Percentiles rank a stretch among this genome's conserved stretches.
Conservation (phyloP, 495 filamentous ascomycete genomes). For the Letharia columbiana region DNA sequence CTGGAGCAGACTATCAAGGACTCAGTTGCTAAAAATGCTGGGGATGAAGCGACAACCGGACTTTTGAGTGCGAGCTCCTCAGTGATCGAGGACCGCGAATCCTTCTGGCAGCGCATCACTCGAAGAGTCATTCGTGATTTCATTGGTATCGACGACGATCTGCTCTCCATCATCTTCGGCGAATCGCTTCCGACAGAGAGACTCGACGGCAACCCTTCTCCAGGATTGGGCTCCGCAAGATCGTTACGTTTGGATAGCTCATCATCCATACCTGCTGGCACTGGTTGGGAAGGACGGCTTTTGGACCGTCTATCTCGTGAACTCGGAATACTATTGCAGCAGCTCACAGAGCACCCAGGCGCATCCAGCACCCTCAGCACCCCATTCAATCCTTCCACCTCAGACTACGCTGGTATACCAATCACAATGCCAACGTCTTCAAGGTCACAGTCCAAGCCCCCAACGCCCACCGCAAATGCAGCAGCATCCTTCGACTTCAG, state of each 20-base stretch:
- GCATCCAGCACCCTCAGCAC: conserved; percentile 80
- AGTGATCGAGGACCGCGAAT: conserved; percentile 37
- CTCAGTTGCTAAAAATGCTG: conserved; percentile 7
- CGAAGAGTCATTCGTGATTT: conserved; percentile 79
- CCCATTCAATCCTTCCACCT: conserved; percentile 44
- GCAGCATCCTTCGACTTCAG: conserved; percentile 42
- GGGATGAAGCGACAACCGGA: neutral
- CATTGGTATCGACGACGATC: conserved; percentile 79
- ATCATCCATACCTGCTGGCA: conserved; percentile 35
- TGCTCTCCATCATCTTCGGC: conserved; percentile 80
- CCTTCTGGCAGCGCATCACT: conserved; percentile 74
- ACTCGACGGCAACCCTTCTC: neutral
- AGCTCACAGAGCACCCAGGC: conserved; percentile 70
- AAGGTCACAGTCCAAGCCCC: conserved; percentile 25
- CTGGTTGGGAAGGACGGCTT: conserved; percentile 67
- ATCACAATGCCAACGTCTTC: conserved; percentile 29
- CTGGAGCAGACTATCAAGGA: conserved; percentile 14
- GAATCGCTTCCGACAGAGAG: conserved; percentile 53
- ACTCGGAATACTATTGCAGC: conserved; percentile 72
- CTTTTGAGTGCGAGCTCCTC: neutral
- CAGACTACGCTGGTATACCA: conserved; percentile 48
- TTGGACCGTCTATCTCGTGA: conserved; percentile 79
- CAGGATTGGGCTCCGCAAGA: conserved; percentile 1
- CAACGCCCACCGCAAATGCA: conserved; percentile 26
- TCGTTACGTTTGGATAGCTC: conserved; percentile 29